phyloP scores from a whole-genome alignment of 495 filamentous ascomycete genomes.

The Podospora fimiseda region DNA sequence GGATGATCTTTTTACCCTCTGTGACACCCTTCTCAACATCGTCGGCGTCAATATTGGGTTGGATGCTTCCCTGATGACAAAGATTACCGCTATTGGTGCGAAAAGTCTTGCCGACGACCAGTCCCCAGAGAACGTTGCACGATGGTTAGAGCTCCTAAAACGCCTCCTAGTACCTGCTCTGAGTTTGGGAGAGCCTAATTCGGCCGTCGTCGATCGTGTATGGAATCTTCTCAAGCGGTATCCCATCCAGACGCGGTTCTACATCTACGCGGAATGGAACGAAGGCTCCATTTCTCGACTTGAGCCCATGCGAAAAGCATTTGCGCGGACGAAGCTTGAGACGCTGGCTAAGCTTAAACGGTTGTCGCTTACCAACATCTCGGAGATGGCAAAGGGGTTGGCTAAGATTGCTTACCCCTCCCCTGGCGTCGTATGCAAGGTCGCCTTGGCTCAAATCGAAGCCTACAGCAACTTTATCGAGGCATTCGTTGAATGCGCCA shows the following conservation, averaged over 20 bases:
- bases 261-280: constrained; percentile 90
- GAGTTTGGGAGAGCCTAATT: constrained; percentile 74
- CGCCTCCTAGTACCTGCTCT: constrained; percentile 77
- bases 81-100: constrained; percentile 73
- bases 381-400: constrained; percentile 72
- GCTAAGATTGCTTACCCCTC: constrained; percentile 82
- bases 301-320: constrained; percentile 72
- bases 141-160: constrained; percentile 78
- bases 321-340: constrained; percentile 66
- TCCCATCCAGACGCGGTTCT: constrained; percentile 69
- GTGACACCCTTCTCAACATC: constrained; percentile 74
- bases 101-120: constrained; percentile 63
- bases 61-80: constrained; percentile 69
- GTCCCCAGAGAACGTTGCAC: constrained; percentile 58
- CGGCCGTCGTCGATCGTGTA: constrained; percentile 74
- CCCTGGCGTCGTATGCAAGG: constrained; percentile 85
- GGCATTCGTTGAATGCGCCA: constrained; percentile 83
- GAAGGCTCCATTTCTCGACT: constrained; percentile 66
- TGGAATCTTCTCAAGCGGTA: constrained; percentile 75
- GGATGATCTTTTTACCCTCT: constrained; percentile 85
- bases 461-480: constrained; percentile 89
- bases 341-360: constrained; percentile 79
- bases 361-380: constrained; percentile 76
- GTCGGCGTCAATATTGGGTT: constrained; percentile 83
- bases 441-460: constrained; percentile 81